phyloP scores from a whole-genome alignment of 257 asterid genomes.

The Solanum piurae region DNA sequence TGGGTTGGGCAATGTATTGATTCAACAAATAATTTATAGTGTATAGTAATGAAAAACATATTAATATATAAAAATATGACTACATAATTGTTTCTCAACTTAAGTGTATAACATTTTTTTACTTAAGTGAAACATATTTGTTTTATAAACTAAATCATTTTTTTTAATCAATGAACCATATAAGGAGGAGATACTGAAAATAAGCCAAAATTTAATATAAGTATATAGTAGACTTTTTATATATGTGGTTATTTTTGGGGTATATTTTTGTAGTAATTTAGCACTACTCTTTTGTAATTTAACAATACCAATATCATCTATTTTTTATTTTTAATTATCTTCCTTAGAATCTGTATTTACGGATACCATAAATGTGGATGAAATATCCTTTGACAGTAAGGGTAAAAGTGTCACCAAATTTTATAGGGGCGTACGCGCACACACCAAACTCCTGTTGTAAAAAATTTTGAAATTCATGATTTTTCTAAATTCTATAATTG shows the following conservation, averaged over 20 bases:
- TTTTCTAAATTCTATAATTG: too few species aligned
- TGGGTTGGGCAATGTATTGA: neutral
- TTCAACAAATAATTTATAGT: too few species aligned
- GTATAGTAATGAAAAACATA: too few species aligned
- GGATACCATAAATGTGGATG: neutral
- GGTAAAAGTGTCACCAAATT: neutral
- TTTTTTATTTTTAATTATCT: too few species aligned
- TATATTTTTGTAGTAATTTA: neutral
- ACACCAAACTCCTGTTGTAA: neutral
- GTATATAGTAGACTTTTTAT: neutral
- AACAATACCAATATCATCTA: neutral
- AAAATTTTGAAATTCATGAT: too few species aligned
- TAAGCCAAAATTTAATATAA: neutral
- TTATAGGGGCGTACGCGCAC: neutral
- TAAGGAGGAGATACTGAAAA: neutral
- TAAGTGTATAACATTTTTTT: neutral
- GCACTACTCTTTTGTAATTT: neutral
- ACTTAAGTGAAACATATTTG: neutral
- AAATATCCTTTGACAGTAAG: neutral
- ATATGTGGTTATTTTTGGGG: neutral
- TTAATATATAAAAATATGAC: neutral
- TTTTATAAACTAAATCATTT: neutral
- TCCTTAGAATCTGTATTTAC: neutral
- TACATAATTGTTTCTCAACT: neutral
- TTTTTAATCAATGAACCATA: neutral